These are phyloP conservation scores for Nicotiana undulata DNA, from an alignment of 257 asterid genomes.

Conservation along the genomic window DNA sequence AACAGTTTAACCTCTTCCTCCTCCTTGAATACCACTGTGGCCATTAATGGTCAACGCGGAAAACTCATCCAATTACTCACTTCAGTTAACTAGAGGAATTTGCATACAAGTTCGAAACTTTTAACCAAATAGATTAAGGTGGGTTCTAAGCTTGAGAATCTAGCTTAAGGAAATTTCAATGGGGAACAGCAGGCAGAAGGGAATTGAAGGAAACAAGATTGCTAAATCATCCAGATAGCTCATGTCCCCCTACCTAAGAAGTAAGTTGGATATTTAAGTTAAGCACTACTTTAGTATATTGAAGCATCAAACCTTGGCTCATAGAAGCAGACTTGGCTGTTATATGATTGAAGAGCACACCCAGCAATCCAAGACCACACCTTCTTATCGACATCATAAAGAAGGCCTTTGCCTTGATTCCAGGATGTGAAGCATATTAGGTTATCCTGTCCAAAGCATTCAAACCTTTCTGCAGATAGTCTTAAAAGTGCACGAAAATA, in stretches of 20 bases:
- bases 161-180: background rate
- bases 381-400: constrained; percentile 88
- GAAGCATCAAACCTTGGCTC: constrained; percentile 96
- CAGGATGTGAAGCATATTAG: constrained; percentile 94
- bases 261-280: background rate
- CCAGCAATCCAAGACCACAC: constrained; percentile 98
- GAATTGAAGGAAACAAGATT: background rate
- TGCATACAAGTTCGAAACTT: background rate
- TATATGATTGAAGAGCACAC: constrained; percentile 82
- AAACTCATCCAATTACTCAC: background rate
- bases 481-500: constrained; percentile 85
- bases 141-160: constrained; percentile 4
- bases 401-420: constrained; percentile 97
- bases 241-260: background rate
- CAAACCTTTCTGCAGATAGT: constrained; percentile 92
- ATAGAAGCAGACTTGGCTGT: constrained; percentile 93
- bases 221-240: background rate
- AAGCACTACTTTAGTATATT: constrained; percentile 28
- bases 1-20: background rate
- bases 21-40: background rate
- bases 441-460: constrained; percentile 96
- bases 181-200: background rate
- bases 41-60: background rate
- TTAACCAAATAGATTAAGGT: background rate
- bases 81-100: background rate